A percentile compares a stretch with the other conserved stretches of the same genome.
phyloP scores from a whole-genome alignment of 2,329 filamentous ascomycete genomes.

The Xylariaceae sp. region DNA sequence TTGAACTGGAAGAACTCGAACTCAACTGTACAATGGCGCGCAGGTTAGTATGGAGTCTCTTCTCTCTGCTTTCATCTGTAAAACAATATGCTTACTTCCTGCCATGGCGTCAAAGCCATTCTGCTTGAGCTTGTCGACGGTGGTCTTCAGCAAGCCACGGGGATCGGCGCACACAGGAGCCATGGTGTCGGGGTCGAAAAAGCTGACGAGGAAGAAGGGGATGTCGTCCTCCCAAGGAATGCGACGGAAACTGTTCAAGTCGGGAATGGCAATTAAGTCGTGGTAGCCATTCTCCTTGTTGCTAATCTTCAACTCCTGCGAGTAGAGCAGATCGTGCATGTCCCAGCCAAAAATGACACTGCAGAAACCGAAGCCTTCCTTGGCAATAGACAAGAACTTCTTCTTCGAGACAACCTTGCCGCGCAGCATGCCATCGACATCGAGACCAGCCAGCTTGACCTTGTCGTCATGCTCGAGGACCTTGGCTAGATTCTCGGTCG shows the following conservation, averaged over 20 bases:
- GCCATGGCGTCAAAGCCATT: constrained; percentile 67
- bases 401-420: constrained; percentile 78
- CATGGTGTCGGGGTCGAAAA: constrained; percentile 63
- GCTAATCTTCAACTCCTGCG: constrained; percentile 67
- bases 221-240: constrained; percentile 77
- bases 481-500: constrained; percentile 53
- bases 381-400: constrained; percentile 71
- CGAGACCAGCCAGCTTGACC: constrained; percentile 72
- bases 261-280: constrained; percentile 68
- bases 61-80: neutral
- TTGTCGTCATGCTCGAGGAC: constrained; percentile 61
- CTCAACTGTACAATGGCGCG: constrained; percentile 52
- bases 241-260: constrained; percentile 63
- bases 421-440: constrained; percentile 70
- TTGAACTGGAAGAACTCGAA: constrained; percentile 61
- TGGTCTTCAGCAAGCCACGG: constrained; percentile 58
- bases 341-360: constrained; percentile 84
- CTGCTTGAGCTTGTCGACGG: constrained; percentile 54
- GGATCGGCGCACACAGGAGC: constrained; percentile 65
- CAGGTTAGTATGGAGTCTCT: constrained; percentile 2
- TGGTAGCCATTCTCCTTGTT: constrained; percentile 75
- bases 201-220: constrained; percentile 70
- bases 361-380: constrained; percentile 77
- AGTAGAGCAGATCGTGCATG: constrained; percentile 79
- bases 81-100: constrained; percentile 53